Percentiles rank a stretch among this genome's conserved stretches.
Conservation (phyloP, 805 yeast genomes). For the Isabelozyma gotoi region DNA sequence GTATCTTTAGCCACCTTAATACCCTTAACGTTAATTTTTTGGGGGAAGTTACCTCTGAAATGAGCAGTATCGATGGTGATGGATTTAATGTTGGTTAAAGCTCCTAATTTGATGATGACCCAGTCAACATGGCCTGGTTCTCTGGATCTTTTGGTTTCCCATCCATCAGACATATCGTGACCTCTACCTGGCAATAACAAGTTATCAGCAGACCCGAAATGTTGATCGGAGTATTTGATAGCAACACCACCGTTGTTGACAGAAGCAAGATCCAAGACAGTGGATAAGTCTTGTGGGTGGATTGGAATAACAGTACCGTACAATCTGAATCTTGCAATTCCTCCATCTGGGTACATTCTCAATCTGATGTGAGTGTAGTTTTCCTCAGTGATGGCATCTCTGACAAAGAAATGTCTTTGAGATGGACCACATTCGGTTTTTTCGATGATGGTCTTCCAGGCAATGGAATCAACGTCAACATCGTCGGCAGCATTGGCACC, state of each 20-base stretch:
- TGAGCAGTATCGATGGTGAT: conserved; percentile 88
- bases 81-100: conserved; percentile 52
- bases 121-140: conserved; percentile 84
- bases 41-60: conserved; percentile 94
- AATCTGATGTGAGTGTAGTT: conserved; percentile 78
- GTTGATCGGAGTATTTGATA: conserved; percentile 82
- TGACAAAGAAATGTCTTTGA: conserved; percentile 78
- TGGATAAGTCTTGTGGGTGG: conserved; percentile 45
- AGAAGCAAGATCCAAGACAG: conserved; percentile 70
- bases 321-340: conserved; percentile 90
- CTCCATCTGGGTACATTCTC: conserved; percentile 97
- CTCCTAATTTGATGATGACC: conserved; percentile 83
- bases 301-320: conserved; percentile 85
- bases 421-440: conserved; percentile 85
- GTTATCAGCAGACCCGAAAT: conserved; percentile 90
- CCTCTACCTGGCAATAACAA: conserved; percentile 92
- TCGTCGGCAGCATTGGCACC: conserved; percentile 48
- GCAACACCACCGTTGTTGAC: conserved; percentile 90
- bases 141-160: conserved; percentile 95
- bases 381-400: conserved; percentile 55
- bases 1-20: conserved; percentile 28
- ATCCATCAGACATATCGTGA: conserved; percentile 94
- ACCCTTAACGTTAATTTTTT: conserved; percentile 69
- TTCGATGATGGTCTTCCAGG: conserved; percentile 73
- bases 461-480: conserved; percentile 26